These are phyloP conservation scores for Eucalyptus marginata DNA, from an alignment of 345 rosid genomes.

Conservation along the genomic window DNA sequence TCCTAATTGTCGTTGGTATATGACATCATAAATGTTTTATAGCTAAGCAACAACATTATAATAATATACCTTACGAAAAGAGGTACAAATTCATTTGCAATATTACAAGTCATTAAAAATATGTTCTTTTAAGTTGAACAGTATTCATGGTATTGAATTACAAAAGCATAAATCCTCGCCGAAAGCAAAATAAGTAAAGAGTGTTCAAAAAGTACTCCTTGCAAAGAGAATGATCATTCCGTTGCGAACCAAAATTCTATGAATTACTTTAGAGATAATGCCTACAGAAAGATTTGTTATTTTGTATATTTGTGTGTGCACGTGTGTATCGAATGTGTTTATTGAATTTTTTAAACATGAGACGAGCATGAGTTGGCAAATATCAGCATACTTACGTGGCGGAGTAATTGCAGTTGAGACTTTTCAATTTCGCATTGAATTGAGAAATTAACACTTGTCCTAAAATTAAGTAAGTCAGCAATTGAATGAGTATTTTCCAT, in stretches of 20 bases:
- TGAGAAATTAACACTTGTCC: not conserved
- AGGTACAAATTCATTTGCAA: not conserved
- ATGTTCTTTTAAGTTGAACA: not conserved
- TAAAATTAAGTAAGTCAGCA: not conserved
- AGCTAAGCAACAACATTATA: not conserved
- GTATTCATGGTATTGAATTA: not conserved
- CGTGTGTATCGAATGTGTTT: not conserved
- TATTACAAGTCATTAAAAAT: not conserved
- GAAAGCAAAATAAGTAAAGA: not conserved
- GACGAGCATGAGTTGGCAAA: not conserved
- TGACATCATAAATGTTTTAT: not conserved
- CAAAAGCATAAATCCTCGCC: not conserved
- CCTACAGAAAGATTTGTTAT: not conserved
- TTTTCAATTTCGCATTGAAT: no score
- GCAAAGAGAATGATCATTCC: not conserved
- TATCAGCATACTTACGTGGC: not conserved
- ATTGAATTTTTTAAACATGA: not conserved
- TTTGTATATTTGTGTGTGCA: not conserved
- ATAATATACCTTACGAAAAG: not conserved
- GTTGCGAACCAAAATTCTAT: not conserved
- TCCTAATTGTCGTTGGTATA: not conserved
- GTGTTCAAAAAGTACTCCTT: not conserved
- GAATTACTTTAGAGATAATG: not conserved
- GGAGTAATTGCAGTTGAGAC: no score
- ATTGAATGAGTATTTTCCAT: not conserved